Conservation (phyloP, 768 basidiomycete species). For the Psilocybe subaeruginosa region DNA sequence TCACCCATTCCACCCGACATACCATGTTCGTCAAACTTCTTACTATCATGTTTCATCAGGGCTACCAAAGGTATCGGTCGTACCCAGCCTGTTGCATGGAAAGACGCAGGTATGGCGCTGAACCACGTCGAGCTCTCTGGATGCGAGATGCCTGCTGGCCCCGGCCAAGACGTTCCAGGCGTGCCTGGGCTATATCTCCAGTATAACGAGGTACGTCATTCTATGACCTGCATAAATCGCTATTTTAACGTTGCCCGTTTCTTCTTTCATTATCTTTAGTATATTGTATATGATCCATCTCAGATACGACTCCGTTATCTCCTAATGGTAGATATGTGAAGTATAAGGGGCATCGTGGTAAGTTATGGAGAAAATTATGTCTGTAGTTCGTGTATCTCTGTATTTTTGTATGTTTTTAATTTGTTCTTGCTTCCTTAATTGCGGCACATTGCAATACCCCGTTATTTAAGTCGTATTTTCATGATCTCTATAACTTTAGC, state of each 20-base stretch:
- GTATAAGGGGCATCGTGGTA: too few species aligned
- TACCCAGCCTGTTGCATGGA: constrained; percentile 12
- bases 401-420: too few species aligned
- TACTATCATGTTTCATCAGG: background rate
- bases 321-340: constrained; percentile 5
- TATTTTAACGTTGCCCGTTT: background rate
- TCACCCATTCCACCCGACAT: background rate
- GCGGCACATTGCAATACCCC: too few species aligned
- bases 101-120: constrained; percentile 12
- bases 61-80: constrained; percentile 16
- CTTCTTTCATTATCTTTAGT: constrained; percentile 1
- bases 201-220: constrained; percentile 10
- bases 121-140: constrained; percentile 10
- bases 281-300: constrained; percentile 13
- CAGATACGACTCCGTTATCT: constrained; percentile 11
- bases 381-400: too few species aligned
- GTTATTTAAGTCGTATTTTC: too few species aligned
- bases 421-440: too few species aligned
- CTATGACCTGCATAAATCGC: background rate
- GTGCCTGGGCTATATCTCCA: constrained; percentile 5
- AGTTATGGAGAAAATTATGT: too few species aligned
- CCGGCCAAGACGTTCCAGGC: constrained; percentile 4
- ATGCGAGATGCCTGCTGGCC: constrained; percentile 14
- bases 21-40: too few species aligned
- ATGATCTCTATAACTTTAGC: too few species aligned